Base-by-base conservation (phyloP, 2,329 filamentous ascomycete genomes). In the Microdochium paspali region DNA sequence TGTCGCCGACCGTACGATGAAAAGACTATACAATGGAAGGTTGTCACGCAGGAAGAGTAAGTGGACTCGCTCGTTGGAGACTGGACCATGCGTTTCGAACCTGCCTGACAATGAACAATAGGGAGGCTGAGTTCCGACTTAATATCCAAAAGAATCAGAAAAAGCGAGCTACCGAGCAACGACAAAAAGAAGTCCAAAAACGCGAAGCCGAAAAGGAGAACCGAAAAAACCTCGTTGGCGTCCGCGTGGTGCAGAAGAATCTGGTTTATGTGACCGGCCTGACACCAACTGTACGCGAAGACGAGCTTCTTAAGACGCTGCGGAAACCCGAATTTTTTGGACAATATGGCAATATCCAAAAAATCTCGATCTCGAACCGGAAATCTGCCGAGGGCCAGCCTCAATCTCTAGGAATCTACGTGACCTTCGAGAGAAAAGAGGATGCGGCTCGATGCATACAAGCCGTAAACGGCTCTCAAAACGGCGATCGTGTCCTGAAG, bases 241-340 rank as follows among this genome's bases (percentile, higher is more conserved):
- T 98, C 44, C 82, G 93, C 44, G 93, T 98, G 42, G 89, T 97
- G 35, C 93, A 98, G 68, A 97, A 97, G 73, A 98, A 98, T 62
- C 80, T 98, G 43, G 93, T 98, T 54, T 98, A 98, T 66, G 91
- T 98, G 53, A 95, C 94, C 30, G 93, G 93, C 45, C 75, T 98
- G 24, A 94, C 87, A 52, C 93, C 93, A 12, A 90, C 85, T 28
- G 88, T 94, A 51, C 85, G 88, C 53, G 93, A 98, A 67, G 90
- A 97, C 62, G 88, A 91, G 57, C 74, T 98, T 3, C 77, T 97
- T 44, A 88, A 91, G 65, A 96, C 90, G 0, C 72, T 98, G 44
- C 84, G 94, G 48, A 90, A 90, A 52, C 82, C 83, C 44, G 87
- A 96, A 60, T 98, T 96, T 63, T 98, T 98, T 59, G 93, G 93